Conservation (phyloP, 1,284 basidiomycete genomes). For the Inonotus hispidus region DNA sequence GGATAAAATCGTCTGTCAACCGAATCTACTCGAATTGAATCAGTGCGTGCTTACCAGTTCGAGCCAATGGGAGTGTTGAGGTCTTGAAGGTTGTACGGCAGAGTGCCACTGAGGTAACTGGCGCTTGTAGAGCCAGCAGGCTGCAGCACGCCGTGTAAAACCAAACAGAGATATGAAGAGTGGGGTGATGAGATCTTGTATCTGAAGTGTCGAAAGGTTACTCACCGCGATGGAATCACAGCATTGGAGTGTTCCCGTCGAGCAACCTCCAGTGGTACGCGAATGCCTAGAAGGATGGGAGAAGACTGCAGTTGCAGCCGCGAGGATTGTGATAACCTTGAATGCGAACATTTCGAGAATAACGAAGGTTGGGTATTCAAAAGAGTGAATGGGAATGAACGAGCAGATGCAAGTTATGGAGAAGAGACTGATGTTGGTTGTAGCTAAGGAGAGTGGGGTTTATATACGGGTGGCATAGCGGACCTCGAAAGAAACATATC, state of each 20-base stretch:
- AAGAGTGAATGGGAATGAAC: not conserved
- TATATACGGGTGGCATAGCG: not conserved
- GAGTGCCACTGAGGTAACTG: not conserved
- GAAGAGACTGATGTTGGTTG: not conserved
- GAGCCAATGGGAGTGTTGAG: conserved; percentile 8
- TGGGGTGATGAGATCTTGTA: too few species aligned
- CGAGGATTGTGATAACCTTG: conserved; percentile 14
- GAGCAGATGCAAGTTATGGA: too few species aligned
- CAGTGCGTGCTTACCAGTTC: conserved; percentile 1
- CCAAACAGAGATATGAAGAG: too few species aligned
- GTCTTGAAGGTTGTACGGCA: not conserved
- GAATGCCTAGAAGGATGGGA: not conserved
- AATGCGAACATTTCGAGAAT: conserved; percentile 12
- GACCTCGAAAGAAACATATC: not conserved
- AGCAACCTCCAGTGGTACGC: not conserved
- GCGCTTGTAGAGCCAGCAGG: not conserved
- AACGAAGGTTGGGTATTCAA: not conserved
- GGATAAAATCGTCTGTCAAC: not conserved
- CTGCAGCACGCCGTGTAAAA: too few species aligned
- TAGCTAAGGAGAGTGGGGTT: not conserved
- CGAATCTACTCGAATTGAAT: not conserved
- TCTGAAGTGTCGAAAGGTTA: too few species aligned
- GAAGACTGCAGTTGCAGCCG: not conserved
- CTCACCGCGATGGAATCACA: conserved; percentile 12
- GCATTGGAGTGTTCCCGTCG: conserved; percentile 5